Evolutionary conservation across 1,139 yeast species (phyloP), one percentile per base, ranked within the genome.

Genomic region (Tardiomyces digboiensis): DNA sequence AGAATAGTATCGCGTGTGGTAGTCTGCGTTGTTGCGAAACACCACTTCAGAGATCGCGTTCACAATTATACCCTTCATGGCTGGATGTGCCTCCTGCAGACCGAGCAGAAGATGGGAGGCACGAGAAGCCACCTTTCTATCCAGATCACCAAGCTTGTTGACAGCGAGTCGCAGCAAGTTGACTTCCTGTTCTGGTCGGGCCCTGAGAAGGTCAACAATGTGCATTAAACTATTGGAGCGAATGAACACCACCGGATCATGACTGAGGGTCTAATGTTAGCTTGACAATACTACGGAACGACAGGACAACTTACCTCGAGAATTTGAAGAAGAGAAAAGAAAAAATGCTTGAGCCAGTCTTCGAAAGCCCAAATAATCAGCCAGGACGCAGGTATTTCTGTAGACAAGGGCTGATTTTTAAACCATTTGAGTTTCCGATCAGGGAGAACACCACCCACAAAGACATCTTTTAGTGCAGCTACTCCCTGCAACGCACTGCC

Each of bases 101-200:
- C 84, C 82, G 50, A 89, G 72, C 41, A 91, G 69, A 54, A 82
- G 80, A 62, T 79, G 86, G 2, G 97, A 88, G 1, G 95, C 79
- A 59, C 87, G 84, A 2, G 97, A 84, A 1, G 95, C 78, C 10
- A 91, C 96, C 61, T 87, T 88, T 52, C 85, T 83, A 53, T 91
- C 97, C 42, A 76, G 74, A 60, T 91, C 99, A 66, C 98, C 98
- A 42, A 91, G 72, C 62, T 91, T 91, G 64, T 93, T 91, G 41
- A 88, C 93, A 42, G 95, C 96, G 46, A 93, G 71, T 55, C 91
- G 76, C 56, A 91, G 71, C 52, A 93, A 70, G 61, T 93, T 91
- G 42, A 82, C 94, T 65, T 91, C 99, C 68, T 93, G 98, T 67
- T 91, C 99, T 2, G 99, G 97, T 61, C 89, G 91, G 14, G 83